Base-by-base conservation (phyloP, 495 filamentous ascomycete genomes). In the Astrocystis sublimbata region DNA sequence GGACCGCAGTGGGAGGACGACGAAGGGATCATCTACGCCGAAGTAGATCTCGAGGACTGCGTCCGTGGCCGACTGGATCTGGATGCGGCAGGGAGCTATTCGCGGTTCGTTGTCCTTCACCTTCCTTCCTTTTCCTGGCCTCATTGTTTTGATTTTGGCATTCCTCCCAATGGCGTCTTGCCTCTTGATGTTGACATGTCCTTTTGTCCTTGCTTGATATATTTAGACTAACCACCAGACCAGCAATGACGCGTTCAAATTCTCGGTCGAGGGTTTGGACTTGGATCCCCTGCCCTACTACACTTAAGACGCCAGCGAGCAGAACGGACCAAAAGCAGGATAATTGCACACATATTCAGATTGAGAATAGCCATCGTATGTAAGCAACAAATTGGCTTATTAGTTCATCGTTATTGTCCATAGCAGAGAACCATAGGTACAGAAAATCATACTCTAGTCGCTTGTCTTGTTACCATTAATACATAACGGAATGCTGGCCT, bases 1-100 rank as follows among this genome's bases (percentile, higher is more conserved):
- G 92, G 91, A 0, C 93, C 93, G 1, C 75, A 96, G 52, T 96
- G 91, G 91, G 90, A 94, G 57, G 85, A 88, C 35, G 86, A 92
- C 6, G 68, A 77, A 21, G 77, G 78, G 0, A 63, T 83, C 9
- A 67, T 85, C 46, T 77, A 69, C 46, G 76, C 75, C 0, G 78
- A 81, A 24, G 76, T 84, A 4, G 81, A 81, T 47, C 78, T 83
- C 36, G 72, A 83, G 0, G 83, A 85, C 55, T 81, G 79, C 55
- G 68, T 86, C 35, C 68, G 79, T 4, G 82, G 78, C 9, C 75
- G 84, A 63, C 53, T 87, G 69, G 85, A 88, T 70, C 64, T 88
- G 30, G 91, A 94, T 72, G 83, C 90, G 52, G 89, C 88, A 8
- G 91, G 90, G 4, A 88, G 85, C 66, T 94, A 92, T 75, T 89